Conservation (phyloP, 306 rosid species). For the Pueraria montana region DNA sequence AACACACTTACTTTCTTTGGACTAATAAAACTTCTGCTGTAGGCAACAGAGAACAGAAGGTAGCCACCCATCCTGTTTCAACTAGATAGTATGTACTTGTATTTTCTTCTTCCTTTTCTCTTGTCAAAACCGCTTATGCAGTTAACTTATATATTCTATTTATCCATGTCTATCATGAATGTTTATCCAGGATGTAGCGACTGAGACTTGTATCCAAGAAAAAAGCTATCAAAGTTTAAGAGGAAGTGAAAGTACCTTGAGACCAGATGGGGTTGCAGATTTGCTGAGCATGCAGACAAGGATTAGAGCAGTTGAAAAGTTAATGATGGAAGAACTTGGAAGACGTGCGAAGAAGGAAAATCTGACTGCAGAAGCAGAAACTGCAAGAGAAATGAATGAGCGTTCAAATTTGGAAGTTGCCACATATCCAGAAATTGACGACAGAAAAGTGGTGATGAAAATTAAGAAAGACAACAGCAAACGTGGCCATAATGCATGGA, state of each 20-base stretch:
- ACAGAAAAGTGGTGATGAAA: constrained; percentile 50
- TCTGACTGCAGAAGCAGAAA: constrained; percentile 36
- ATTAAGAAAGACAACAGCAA: constrained; percentile 41
- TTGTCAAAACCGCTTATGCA: constrained; percentile 38
- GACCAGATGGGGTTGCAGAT: constrained; percentile 66
- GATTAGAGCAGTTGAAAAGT: constrained; percentile 66
- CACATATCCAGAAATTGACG: constrained; percentile 44
- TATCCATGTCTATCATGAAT: constrained; percentile 42
- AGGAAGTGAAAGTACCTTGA: constrained; percentile 45
- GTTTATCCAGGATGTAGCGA: constrained; percentile 60
- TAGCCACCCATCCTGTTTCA: constrained; percentile 42
- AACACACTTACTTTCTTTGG: constrained; percentile 67
- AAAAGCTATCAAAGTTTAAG: constrained; percentile 47
- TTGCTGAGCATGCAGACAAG: constrained; percentile 72
- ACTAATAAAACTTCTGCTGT: constrained; percentile 51
- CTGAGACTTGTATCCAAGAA: constrained; percentile 50
- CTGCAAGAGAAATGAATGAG: constrained; percentile 41
- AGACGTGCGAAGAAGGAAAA: constrained; percentile 53
- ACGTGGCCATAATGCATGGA: constrained; percentile 47
- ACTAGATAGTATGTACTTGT: constrained; percentile 4
- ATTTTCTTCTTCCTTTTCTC: constrained; percentile 15
- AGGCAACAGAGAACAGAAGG: constrained; percentile 58
- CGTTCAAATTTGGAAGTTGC: constrained; percentile 42
- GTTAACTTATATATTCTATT: constrained; percentile 13
- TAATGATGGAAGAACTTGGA: constrained; percentile 68